A percentile compares a stretch with the other conserved stretches of the same genome.
Conservation (phyloP, 331 rosid species). For the Spiraea crenata region DNA sequence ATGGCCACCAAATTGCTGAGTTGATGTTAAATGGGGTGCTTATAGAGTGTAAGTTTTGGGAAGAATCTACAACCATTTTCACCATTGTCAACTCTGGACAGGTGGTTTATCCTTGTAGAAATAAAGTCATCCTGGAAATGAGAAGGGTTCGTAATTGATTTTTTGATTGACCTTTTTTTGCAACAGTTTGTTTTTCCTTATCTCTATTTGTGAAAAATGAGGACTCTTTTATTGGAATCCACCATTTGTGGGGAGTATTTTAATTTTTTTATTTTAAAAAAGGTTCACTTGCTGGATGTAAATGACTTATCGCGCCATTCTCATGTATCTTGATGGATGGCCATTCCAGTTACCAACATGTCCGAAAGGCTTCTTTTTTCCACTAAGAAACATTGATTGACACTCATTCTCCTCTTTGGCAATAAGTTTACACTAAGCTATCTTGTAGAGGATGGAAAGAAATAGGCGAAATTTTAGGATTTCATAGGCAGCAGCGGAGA, state of each 20-base stretch:
- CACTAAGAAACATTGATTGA: background rate
- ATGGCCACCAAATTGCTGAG: constrained; percentile 52
- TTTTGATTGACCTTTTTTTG: background rate
- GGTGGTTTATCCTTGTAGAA: constrained; percentile 56
- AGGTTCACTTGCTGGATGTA: background rate
- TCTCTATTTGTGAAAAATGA: background rate
- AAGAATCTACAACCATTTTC: constrained; percentile 53
- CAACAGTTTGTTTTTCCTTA: background rate
- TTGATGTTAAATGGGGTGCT: constrained; percentile 51
- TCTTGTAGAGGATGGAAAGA: background rate
- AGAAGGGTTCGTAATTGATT: constrained; percentile 43
- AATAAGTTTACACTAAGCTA: background rate
- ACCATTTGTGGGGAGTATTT: background rate
- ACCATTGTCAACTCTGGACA: constrained; percentile 50
- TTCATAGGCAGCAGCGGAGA: too few relatives aligned
- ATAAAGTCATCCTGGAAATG: constrained; percentile 43
- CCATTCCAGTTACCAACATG: background rate
- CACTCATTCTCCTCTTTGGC: background rate
- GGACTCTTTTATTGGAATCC: background rate
- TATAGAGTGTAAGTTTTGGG: constrained; percentile 60
- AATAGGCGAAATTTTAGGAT: too few relatives aligned
- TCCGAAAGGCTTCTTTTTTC: background rate
- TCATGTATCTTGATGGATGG: background rate
- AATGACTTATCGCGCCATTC: background rate
- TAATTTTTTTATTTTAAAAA: background rate